Percentiles rank a stretch among this genome's conserved stretches.
phyloP scores from a whole-genome alignment of 2,329 filamentous ascomycete genomes.

The Penicillium sp. region DNA sequence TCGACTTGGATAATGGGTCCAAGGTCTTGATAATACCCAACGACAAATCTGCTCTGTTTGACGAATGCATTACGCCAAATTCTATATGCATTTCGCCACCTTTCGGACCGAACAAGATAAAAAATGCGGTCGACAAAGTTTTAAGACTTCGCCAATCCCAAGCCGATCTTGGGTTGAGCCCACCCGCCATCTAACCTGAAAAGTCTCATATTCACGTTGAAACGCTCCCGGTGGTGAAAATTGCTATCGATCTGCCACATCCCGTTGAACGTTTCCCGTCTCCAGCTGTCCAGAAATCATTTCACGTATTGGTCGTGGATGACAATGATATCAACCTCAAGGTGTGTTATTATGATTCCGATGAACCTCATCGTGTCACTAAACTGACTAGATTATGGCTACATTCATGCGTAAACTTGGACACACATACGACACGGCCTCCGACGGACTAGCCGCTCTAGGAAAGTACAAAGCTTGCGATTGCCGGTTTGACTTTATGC shows the following conservation, averaged over 20 bases:
- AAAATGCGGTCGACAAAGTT: conserved; percentile 23
- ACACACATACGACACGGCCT: conserved; percentile 40
- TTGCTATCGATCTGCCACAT: background rate
- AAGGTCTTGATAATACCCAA: conserved; percentile 29
- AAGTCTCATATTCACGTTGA: background rate
- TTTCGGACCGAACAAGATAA: conserved; percentile 35
- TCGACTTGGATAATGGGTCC: conserved; percentile 3
- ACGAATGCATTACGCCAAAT: conserved; percentile 9
- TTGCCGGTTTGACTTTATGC: conserved; percentile 40
- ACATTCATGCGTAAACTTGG: conserved; percentile 46
- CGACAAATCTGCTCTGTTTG: conserved; percentile 2
- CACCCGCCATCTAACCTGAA: background rate
- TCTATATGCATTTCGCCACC: conserved; percentile 33
- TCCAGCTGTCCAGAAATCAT: background rate
- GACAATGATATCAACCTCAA: conserved; percentile 49
- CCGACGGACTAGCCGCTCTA: conserved; percentile 44
- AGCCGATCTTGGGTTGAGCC: background rate
- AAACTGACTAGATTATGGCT: conserved; percentile 33
- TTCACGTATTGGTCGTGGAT: conserved; percentile 45
- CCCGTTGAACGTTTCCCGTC: background rate
- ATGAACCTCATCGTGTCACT: background rate
- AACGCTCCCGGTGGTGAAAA: background rate
- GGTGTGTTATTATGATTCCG: conserved; percentile 11
- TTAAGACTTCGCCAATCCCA: conserved; percentile 1
- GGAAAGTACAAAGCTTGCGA: conserved; percentile 36